Percentiles rank a stretch among this genome's conserved stretches.
phyloP scores from a whole-genome alignment of 2,329 filamentous ascomycete genomes.

The Penicillium sp. region DNA sequence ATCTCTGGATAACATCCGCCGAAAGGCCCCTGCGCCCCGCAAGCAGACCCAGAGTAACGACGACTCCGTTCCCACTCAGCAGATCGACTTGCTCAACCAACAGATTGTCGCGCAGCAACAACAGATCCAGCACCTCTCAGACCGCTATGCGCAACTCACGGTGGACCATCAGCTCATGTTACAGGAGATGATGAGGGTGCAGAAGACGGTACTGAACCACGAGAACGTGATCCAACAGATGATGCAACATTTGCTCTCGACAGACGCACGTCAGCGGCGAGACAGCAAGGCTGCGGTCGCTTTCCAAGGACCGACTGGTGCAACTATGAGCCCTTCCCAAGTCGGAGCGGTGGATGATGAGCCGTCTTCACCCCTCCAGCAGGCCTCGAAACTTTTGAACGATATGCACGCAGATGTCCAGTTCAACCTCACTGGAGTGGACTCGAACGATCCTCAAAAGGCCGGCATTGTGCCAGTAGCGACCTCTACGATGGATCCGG shows the following conservation, averaged over 20 bases:
- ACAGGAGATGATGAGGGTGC: constrained; percentile 60
- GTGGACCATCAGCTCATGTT: constrained; percentile 61
- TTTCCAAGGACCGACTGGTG: constrained; percentile 39
- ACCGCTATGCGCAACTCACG: constrained; percentile 74
- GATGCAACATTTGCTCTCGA: constrained; percentile 62
- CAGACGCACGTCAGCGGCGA: constrained; percentile 60
- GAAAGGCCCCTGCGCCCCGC: constrained; percentile 87
- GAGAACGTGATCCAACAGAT: constrained; percentile 67
- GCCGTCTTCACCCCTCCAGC: constrained; percentile 63
- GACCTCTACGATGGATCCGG: constrained; percentile 54
- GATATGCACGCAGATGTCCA: constrained; percentile 63
- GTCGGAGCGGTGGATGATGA: constrained; percentile 54
- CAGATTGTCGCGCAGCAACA: constrained; percentile 86
- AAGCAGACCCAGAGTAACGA: constrained; percentile 67
- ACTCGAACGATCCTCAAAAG: constrained; percentile 58
- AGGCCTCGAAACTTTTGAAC: constrained; percentile 61
- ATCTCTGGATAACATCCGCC: constrained; percentile 89
- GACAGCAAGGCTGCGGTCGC: constrained; percentile 50
- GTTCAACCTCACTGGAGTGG: constrained; percentile 59
- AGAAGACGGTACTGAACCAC: constrained; percentile 68
- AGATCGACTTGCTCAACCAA: constrained; percentile 82
- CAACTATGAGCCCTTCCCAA: constrained; percentile 45
- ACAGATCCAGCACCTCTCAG: constrained; percentile 81
- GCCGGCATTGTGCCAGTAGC: constrained; percentile 54
- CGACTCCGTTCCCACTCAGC: constrained; percentile 72